A percentile compares a stretch with the other conserved stretches of the same genome.
Evolutionary conservation across 2,329 filamentous ascomycete genomes (phyloP).

Genomic region (Cercospora sp.): DNA sequence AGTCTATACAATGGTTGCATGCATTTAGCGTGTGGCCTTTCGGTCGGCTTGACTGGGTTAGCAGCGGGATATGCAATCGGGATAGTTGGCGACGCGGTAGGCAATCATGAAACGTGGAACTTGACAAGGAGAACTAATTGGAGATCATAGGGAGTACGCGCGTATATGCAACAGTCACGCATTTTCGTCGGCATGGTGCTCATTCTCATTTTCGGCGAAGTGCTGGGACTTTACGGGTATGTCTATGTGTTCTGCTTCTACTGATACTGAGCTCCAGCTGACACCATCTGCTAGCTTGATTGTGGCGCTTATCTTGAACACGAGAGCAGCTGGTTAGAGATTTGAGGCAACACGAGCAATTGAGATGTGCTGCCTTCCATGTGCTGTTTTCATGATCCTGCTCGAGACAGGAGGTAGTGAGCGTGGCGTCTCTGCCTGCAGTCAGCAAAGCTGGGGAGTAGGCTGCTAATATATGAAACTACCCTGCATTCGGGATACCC

Average conservation of each 20-base stretch:
- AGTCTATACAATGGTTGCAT: constrained; percentile 90
- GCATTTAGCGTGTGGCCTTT: constrained; percentile 87
- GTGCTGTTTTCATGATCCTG: not conserved
- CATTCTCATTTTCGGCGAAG: constrained; percentile 97
- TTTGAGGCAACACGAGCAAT: not conserved
- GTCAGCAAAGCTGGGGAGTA: constrained; percentile 7
- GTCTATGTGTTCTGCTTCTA: constrained; percentile 36
- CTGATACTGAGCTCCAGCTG: not conserved
- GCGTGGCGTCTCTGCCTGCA: constrained; percentile 10
- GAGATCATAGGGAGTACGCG: constrained; percentile 66
- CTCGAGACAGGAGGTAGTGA: not conserved
- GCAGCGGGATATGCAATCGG: constrained; percentile 97
- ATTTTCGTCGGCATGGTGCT: constrained; percentile 99
- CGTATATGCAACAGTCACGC: constrained; percentile 93
- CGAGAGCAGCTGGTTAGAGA: constrained; percentile 42
- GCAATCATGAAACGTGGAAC: constrained; percentile 30
- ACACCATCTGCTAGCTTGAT: constrained; percentile 64
- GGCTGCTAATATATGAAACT: constrained; percentile 6
- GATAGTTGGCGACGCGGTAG: constrained; percentile 84
- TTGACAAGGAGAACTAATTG: constrained; percentile 3
- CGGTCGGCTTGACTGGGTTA: constrained; percentile 87
- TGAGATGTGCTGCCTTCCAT: not conserved
- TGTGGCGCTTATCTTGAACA: constrained; percentile 90
- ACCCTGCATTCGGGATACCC: constrained; percentile 4
- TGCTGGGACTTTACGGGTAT: constrained; percentile 93